A percentile compares a stretch with the other conserved stretches of the same genome.
Conservation (phyloP, 108 stramenopile species). For the Parietichytrium sp. region DNA sequence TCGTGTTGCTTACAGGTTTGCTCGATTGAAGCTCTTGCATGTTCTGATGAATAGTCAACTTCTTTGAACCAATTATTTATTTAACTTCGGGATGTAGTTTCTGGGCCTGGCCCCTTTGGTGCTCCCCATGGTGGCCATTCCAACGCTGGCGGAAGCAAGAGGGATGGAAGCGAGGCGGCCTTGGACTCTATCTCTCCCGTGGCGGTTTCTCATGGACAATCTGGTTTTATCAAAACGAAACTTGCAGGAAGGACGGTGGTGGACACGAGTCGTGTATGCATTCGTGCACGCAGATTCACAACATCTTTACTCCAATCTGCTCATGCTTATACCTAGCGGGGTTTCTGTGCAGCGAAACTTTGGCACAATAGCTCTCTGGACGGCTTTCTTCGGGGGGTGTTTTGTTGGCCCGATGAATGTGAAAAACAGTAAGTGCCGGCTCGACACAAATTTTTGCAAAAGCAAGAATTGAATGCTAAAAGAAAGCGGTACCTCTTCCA, state of each 20-base stretch:
- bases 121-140: not conserved
- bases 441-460: too few relatives aligned
- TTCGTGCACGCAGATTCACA: not conserved
- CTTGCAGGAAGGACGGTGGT: constrained; percentile 1
- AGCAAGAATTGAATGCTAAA: too few relatives aligned
- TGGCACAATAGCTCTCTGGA: constrained; percentile 10
- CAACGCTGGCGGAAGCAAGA: constrained; percentile 22
- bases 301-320: not conserved
- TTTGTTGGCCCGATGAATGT: not conserved
- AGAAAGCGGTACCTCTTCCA: too few relatives aligned
- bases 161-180: not conserved
- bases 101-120: constrained; percentile 26
- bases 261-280: constrained; percentile 16
- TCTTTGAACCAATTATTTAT: too few relatives aligned
- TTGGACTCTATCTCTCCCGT: not conserved
- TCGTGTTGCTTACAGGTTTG: too few relatives aligned
- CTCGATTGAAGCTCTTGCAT: too few relatives aligned
- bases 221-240: constrained; percentile 6
- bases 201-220: not conserved
- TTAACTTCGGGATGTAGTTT: too few relatives aligned
- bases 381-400: not conserved
- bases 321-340: constrained; percentile 11
- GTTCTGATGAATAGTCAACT: too few relatives aligned
- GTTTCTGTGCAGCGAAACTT: constrained; percentile 21
- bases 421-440: not conserved